Percentiles rank a stretch among this genome's conserved stretches.
Conservation (phyloP, 257 asterid genomes). For the Verbena officinalis region DNA sequence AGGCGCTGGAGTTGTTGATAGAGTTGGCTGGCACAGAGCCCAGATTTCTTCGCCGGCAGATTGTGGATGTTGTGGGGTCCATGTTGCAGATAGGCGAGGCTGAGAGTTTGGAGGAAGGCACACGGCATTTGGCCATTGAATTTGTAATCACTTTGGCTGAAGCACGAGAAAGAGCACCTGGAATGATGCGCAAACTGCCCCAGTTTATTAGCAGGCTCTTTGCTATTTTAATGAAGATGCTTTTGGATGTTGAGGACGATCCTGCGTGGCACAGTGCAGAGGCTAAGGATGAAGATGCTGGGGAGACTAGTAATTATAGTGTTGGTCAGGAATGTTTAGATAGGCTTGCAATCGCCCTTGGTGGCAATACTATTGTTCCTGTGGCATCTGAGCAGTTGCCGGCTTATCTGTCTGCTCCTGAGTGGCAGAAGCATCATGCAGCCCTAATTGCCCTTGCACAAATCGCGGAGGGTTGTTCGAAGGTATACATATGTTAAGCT, state of each 20-base stretch:
- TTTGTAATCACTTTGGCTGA: slow-evolving; percentile 94
- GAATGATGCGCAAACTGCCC: slow-evolving; percentile 99
- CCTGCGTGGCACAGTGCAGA: slow-evolving; percentile 94
- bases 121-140: slow-evolving; percentile 90
- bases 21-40: slow-evolving; percentile 97
- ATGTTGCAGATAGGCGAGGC: slow-evolving; percentile 98
- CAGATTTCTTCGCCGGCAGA: slow-evolving; percentile 84
- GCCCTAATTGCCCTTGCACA: slow-evolving; percentile 98
- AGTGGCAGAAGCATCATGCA: slow-evolving; percentile 95
- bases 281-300: slow-evolving; percentile 91
- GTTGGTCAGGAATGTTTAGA: slow-evolving; percentile 98
- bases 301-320: slow-evolving; percentile 85
- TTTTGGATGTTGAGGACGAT: slow-evolving; percentile 88
- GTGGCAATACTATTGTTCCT: slow-evolving; percentile 91
- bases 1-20: slow-evolving; percentile 87
- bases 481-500: slow-evolving; percentile 48
- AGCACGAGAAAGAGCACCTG: slow-evolving; percentile 97
- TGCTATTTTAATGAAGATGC: slow-evolving; percentile 80
- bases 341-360: slow-evolving; percentile 84
- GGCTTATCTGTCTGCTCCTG: slow-evolving; percentile 72
- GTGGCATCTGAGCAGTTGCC: slow-evolving; percentile 94
- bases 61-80: slow-evolving; percentile 89
- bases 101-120: slow-evolving; percentile 87
- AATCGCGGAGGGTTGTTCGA: slow-evolving; percentile 95
- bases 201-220: slow-evolving; percentile 85